Evolutionary conservation across 2,329 filamentous ascomycete species (phyloP), one percentile per base, ranked within the genome.

Genomic region (Chaetomiaceae sp.): DNA sequence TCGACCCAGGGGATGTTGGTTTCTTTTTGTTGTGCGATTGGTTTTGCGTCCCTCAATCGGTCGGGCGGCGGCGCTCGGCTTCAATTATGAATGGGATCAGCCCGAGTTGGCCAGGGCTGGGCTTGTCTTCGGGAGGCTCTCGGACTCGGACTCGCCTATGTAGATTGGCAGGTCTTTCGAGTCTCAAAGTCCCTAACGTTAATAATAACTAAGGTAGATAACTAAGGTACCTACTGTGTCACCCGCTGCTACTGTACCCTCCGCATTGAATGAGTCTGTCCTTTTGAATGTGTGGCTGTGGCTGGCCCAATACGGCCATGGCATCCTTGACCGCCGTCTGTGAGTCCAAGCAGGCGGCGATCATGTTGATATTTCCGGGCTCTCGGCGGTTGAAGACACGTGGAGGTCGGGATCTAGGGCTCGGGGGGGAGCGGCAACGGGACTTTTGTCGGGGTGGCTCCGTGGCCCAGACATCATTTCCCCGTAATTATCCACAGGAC

Each of bases 361-460:
- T 51, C 47, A 47, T 38, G 47, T 47, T 44, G 32, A 42, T n/a
- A 18, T 42, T 47, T 38, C 47, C 42, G 42, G 52, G 47, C 16
- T 34, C 20, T 41, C 29, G 42, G 29, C 9, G 32, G 43, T 38
- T 38, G 43, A 42, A 34, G 45, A 50, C 54, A 53, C 54, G 49
- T 53, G 49, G 49, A 46, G 29, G 44, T 47, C 34, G 44, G 49
- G 41, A 23, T 48, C 34, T 21, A 32, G n/a, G 23, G 16, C 21
- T 18, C 23, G 25, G 43, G 20, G 33, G 20, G 30, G 46, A 23
- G 40, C 33, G 14, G 20, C 21, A 18, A 29, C 42, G 47, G 43
- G 30, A 34, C 23, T 16, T 34, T 40, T n/a, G 27, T 34, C 18
- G 36, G 32, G 48, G 23, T 29, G 18, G 16, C n/a, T n/a, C n/a